These are phyloP conservation scores for Globisporangium sylvaticum DNA, from an alignment of 352 stramenopile species.

Conservation along the genomic window DNA sequence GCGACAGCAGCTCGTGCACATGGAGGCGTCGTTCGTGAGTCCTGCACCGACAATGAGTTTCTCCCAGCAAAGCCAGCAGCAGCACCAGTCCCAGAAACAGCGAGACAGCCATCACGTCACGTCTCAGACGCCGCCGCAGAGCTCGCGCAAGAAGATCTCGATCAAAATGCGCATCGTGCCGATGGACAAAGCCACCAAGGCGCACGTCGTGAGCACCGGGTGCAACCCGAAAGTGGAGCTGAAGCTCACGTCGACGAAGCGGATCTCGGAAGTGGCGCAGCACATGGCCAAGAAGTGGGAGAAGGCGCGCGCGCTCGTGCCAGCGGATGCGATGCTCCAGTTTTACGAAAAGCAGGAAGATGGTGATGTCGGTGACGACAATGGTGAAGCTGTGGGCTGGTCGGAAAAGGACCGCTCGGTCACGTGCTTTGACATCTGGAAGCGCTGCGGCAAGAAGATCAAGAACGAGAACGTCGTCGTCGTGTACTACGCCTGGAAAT, in stretches of 20 bases:
- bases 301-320: slow-evolving; percentile 35
- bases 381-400: slow-evolving; percentile 21
- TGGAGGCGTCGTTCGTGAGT: slow-evolving; percentile 29
- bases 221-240: slow-evolving; percentile 78
- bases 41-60: slow-evolving; percentile 19
- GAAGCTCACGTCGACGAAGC: slow-evolving; percentile 76
- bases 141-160: slow-evolving; percentile 68
- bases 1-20: slow-evolving; percentile 1
- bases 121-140: slow-evolving; percentile 49
- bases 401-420: slow-evolving; percentile 37
- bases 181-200: slow-evolving; percentile 55
- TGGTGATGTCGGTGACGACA: not conserved
- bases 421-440: slow-evolving; percentile 77
- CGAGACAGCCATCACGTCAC: slow-evolving; percentile 12
- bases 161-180: slow-evolving; percentile 84
- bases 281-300: slow-evolving; percentile 80
- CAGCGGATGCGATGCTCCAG: slow-evolving; percentile 27
- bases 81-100: not conserved
- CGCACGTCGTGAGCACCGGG: slow-evolving; percentile 36
- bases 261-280: slow-evolving; percentile 64
- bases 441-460: slow-evolving; percentile 48
- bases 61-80: slow-evolving; percentile 2
- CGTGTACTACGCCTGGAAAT: slow-evolving; percentile 60
- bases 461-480: slow-evolving; percentile 69
- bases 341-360: slow-evolving; percentile 51